Evolutionary conservation across 495 filamentous ascomycete species (phyloP).

Genomic region (Lindgomyces ingoldianus): DNA sequence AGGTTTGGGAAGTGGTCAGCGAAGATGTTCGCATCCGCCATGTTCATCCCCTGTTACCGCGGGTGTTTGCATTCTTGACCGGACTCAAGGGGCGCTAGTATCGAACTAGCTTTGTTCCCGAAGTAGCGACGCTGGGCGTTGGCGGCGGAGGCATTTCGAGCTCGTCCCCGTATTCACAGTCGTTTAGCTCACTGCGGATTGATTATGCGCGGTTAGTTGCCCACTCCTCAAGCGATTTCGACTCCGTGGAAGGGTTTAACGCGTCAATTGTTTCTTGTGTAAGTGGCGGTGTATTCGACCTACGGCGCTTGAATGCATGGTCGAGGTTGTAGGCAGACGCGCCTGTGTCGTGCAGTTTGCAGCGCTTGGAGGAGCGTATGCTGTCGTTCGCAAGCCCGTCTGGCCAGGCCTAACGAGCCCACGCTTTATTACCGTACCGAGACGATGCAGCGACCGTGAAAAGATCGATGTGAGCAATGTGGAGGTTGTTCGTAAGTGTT

Average conservation of each 20-base stretch:
- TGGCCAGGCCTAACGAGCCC: neutral
- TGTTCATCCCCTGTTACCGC: too few relatives aligned
- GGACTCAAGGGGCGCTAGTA: neutral
- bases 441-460: constrained; percentile 1
- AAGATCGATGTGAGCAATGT: constrained; percentile 2
- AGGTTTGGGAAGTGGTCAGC: too few relatives aligned
- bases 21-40: too few relatives aligned
- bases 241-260: neutral
- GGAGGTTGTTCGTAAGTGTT: neutral
- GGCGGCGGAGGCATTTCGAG: constrained; percentile 1
- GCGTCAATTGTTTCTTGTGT: constrained; percentile 2
- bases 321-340: constrained; percentile 2
- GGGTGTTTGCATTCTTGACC: too few relatives aligned
- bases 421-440: constrained; percentile 5
- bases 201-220: neutral
- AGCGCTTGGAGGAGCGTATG: constrained; percentile 4
- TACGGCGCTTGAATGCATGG: constrained; percentile 8
- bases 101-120: constrained; percentile 1
- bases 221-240: constrained; percentile 9
- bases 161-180: neutral
- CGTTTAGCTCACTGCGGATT: neutral
- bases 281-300: constrained; percentile 9
- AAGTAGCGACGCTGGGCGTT: neutral
- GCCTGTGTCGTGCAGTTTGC: neutral
- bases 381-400: neutral